A percentile compares a stretch with the other conserved stretches of the same genome.
Evolutionary conservation across 2,329 filamentous ascomycete species (phyloP).

Genomic region (Pseudogymnoascus sp.): DNA sequence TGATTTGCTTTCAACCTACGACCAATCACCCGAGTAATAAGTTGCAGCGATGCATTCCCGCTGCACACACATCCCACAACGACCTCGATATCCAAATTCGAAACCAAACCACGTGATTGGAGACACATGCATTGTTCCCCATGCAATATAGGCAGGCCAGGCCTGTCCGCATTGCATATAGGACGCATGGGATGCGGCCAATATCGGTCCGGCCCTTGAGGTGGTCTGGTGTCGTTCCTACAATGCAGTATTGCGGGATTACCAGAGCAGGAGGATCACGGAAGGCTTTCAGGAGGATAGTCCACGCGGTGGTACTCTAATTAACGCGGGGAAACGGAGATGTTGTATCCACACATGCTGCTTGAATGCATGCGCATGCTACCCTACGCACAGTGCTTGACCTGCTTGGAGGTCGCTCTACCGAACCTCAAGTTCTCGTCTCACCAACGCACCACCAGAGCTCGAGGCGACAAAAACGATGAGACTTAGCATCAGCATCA

Average conservation of each 20-base stretch:
- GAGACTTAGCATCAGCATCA: not conserved
- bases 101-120: slow-evolving; percentile 9
- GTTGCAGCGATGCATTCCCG: not conserved
- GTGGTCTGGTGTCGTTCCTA: not conserved
- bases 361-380: not conserved
- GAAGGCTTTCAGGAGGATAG: not conserved
- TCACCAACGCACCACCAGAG: not conserved
- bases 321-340: slow-evolving; percentile 3
- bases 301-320: slow-evolving; percentile 2
- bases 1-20: not conserved
- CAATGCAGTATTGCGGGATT: not conserved
- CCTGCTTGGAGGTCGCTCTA: not conserved
- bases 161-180: slow-evolving; percentile 7
- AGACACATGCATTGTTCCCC: slow-evolving; percentile 1
- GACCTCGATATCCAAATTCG: not conserved
- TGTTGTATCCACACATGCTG: slow-evolving; percentile 3
- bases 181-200: slow-evolving; percentile 1
- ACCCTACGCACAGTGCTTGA: slow-evolving; percentile 7
- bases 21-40: not conserved
- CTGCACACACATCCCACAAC: not conserved
- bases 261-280: not conserved
- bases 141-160: not conserved
- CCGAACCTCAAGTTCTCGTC: not conserved
- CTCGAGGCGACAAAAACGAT: not conserved
- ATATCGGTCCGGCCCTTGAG: slow-evolving; percentile 1